phyloP scores from a whole-genome alignment of 768 basidiomycete species.

The Agaricus subrufescens region DNA sequence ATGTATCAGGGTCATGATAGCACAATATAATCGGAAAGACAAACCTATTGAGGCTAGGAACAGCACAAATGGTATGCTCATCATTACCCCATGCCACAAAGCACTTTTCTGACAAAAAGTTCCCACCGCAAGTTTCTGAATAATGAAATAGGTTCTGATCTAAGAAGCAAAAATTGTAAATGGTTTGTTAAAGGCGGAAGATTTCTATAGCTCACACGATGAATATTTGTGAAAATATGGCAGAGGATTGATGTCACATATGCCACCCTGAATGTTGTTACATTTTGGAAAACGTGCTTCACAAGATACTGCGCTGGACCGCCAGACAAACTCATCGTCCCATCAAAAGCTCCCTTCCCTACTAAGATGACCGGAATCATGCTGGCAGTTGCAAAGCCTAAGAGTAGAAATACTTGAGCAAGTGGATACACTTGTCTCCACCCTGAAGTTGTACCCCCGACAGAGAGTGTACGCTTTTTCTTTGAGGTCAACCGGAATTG shows the following conservation, averaged over 20 bases:
- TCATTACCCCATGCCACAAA: neutral
- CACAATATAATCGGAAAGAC: neutral
- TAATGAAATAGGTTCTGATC: no score
- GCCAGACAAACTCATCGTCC: neutral
- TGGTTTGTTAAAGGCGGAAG: no score
- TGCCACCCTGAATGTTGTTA: neutral
- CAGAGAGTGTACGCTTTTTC: no score
- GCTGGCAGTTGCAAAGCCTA: slow-evolving; percentile 1
- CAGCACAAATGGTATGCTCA: neutral
- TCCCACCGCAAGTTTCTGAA: no score
- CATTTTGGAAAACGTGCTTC: neutral
- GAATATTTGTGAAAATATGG: no score
- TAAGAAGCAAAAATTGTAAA: no score
- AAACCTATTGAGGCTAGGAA: neutral
- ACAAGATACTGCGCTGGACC: neutral
- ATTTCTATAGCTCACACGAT: no score
- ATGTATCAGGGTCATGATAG: neutral
- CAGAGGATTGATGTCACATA: neutral
- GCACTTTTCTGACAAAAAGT: neutral
- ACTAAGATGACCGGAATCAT: neutral
- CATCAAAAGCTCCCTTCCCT: neutral
- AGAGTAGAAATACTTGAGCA: neutral
- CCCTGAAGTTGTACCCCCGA: no score
- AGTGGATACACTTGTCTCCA: neutral
- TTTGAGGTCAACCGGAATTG: no score